These are phyloP conservation scores for Candida mattraensis DNA, from an alignment of 805 yeast genomes.

Conservation along the genomic window DNA sequence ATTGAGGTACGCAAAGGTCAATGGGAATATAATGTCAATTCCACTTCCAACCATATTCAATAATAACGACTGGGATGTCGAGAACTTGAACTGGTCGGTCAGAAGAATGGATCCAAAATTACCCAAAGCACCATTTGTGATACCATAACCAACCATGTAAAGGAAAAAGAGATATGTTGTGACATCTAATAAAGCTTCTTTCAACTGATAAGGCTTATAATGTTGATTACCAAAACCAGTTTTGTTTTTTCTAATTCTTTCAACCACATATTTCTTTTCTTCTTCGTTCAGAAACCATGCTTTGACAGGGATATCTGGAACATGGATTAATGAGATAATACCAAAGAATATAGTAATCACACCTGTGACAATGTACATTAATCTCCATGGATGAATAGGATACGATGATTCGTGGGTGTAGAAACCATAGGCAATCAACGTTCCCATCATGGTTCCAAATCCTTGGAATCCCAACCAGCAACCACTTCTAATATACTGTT, in stretches of 20 bases:
- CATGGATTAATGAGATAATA: constrained; percentile 34
- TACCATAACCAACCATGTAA: constrained; percentile 42
- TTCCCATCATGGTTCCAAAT: constrained; percentile 47
- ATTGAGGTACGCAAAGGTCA: constrained; percentile 32
- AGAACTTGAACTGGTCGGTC: constrained; percentile 29
- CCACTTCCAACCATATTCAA: constrained; percentile 38
- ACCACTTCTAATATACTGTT: constrained; percentile 40
- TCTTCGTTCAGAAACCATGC: constrained; percentile 50
- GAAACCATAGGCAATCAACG: constrained; percentile 47
- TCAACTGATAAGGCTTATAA: constrained; percentile 53
- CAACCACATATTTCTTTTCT: constrained; percentile 49
- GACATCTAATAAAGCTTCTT: constrained; percentile 50
- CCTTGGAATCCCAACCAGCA: constrained; percentile 41
- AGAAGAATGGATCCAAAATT: constrained; percentile 46
- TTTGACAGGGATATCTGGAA: constrained; percentile 54
- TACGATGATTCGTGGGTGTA: constrained; percentile 36
- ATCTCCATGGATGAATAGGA: constrained; percentile 58
- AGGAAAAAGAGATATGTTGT: constrained; percentile 50
- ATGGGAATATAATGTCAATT: constrained; percentile 31
- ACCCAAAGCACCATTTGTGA: constrained; percentile 57
- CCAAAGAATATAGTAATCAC: constrained; percentile 55
- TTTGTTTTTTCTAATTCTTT: constrained; percentile 56
- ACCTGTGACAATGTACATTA: constrained; percentile 59
- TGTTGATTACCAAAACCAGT: constrained; percentile 59
- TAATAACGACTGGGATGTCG: constrained; percentile 31